Percentiles rank a stretch among this genome's conserved stretches.
These are phyloP conservation scores for Verticillium dahliae DNA, from an alignment of 2,329 filamentous ascomycete species.

Conservation along the genomic window DNA sequence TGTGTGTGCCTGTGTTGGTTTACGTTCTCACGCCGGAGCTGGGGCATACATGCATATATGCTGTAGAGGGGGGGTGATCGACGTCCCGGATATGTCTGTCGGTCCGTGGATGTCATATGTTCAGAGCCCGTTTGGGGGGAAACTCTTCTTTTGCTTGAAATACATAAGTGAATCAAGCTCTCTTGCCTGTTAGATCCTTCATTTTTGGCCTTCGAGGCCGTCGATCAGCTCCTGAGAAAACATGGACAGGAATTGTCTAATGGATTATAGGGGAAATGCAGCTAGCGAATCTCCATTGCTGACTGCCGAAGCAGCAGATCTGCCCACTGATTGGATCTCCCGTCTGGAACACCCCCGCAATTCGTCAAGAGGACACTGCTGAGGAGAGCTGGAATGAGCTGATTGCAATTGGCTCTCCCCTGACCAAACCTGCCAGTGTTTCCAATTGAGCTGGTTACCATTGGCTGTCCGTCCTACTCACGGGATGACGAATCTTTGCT, in stretches of 20 bases:
- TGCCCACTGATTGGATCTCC: background rate
- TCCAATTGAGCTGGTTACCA: background rate
- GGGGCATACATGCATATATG: background rate
- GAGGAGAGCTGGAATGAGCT: background rate
- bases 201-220: no score
- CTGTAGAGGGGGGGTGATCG: no score
- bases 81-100: no score
- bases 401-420: background rate
- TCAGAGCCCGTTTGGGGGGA: no score
- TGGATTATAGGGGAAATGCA: background rate
- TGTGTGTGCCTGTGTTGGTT: background rate
- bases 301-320: background rate
- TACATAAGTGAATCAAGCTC: no score
- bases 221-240: no score
- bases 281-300: background rate
- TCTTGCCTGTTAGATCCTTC: no score
- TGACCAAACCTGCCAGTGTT: background rate
- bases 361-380: background rate
- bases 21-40: background rate
- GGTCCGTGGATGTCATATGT: no score
- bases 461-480: background rate
- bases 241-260: no score
- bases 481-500: background rate
- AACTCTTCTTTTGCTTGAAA: no score
- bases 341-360: background rate